phyloP scores from a whole-genome alignment of 495 filamentous ascomycete genomes.

The Penicillium malachiteum region DNA sequence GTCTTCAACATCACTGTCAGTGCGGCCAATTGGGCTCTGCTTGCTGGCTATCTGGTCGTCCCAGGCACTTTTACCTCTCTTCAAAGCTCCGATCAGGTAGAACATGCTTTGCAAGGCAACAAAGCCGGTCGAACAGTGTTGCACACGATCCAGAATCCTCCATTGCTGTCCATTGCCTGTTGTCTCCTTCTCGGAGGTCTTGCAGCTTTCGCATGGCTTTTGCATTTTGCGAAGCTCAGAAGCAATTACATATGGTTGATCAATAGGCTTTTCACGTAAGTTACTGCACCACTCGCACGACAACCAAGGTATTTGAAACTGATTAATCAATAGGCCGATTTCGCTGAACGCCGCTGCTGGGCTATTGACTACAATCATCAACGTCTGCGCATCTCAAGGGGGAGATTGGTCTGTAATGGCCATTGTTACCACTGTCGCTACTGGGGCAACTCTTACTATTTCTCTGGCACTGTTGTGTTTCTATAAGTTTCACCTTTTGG shows the following conservation, averaged over 20 bases:
- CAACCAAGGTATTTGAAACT: too few relatives aligned
- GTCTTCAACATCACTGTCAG: slow-evolving; percentile 26
- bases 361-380: slow-evolving; percentile 16
- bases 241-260: slow-evolving; percentile 7
- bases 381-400: slow-evolving; percentile 11
- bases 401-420: slow-evolving; percentile 17
- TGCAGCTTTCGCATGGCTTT: slow-evolving; percentile 2
- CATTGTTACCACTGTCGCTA: slow-evolving; percentile 11
- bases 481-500: slow-evolving; percentile 11
- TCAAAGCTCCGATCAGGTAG: slow-evolving; percentile 13
- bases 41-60: slow-evolving; percentile 31
- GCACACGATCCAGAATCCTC: slow-evolving; percentile 8
- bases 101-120: slow-evolving; percentile 1
- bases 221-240: slow-evolving; percentile 4
- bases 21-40: slow-evolving; percentile 30
- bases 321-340: slow-evolving; percentile 12
- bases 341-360: slow-evolving; percentile 14
- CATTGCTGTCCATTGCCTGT: slow-evolving; percentile 6
- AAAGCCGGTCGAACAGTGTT: slow-evolving; percentile 4
- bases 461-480: slow-evolving; percentile 1
- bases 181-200: slow-evolving; percentile 2
- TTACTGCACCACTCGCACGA: too few relatives aligned
- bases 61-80: slow-evolving; percentile 32
- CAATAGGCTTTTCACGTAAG: slow-evolving; percentile 10
- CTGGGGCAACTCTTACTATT: slow-evolving; percentile 5